Percentiles rank a stretch among this genome's conserved stretches.
phyloP scores from a whole-genome alignment of 305 asterid genomes.

The Ilex paraguariensis region DNA sequence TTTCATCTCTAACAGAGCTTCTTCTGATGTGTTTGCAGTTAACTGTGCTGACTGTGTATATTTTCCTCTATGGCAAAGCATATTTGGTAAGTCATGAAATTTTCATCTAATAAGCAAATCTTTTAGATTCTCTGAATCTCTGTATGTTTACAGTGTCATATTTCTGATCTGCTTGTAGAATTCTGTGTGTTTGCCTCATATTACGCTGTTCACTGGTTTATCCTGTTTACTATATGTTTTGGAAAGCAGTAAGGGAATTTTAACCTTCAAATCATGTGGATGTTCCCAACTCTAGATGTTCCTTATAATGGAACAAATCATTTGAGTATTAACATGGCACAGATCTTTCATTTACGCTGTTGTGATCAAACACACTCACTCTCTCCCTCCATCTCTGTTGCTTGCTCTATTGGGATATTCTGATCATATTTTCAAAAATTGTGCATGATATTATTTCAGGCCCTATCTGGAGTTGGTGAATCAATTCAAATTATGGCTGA shows the following conservation, averaged over 20 bases:
- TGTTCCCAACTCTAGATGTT: too few species aligned
- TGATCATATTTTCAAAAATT: conserved; percentile 21
- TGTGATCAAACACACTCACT: too few species aligned
- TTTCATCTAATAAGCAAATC: conserved; percentile 9
- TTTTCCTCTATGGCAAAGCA: conserved; percentile 90
- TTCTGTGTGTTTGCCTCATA: neutral
- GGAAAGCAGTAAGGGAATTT: too few species aligned
- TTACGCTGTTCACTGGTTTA: too few species aligned
- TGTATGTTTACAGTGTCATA: conserved; percentile 3
- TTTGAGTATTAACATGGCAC: too few species aligned
- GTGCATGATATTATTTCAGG: conserved; percentile 40
- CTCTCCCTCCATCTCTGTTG: too few species aligned
- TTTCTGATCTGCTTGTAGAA: conserved; percentile 12
- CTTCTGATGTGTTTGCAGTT: conserved; percentile 54
- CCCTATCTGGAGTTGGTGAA: conserved; percentile 96
- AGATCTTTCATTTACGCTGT: too few species aligned
- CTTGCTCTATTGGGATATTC: too few species aligned
- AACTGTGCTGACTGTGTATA: conserved; percentile 83
- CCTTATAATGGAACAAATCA: too few species aligned
- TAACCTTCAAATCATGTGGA: too few species aligned
- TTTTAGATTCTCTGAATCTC: neutral
- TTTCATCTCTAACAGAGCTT: conserved; percentile 3
- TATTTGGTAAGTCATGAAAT: conserved; percentile 65
- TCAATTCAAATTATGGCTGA: conserved; percentile 48
- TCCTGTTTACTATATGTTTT: too few species aligned